Evolutionary conservation across 1,284 basidiomycete genomes (phyloP).

Genomic region (Meira miltonrushii): DNA sequence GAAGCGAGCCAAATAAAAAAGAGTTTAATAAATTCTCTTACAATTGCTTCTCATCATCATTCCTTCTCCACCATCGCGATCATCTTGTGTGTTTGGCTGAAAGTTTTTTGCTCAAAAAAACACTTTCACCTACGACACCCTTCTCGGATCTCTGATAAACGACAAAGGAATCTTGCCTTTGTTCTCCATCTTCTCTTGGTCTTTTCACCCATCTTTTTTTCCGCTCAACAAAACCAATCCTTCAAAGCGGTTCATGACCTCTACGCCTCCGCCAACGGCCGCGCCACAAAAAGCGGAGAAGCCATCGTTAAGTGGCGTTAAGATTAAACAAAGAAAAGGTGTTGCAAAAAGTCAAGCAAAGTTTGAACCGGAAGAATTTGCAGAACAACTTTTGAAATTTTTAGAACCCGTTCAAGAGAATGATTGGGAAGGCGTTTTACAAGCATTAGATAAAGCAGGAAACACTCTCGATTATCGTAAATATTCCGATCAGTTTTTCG

Average conservation of each 20-base stretch:
- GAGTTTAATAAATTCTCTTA: too few relatives aligned
- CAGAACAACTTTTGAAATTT: conserved; percentile 89
- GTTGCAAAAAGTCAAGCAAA: conserved; percentile 58
- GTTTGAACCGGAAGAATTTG: conserved; percentile 66
- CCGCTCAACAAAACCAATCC: neutral
- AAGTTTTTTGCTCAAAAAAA: too few relatives aligned
- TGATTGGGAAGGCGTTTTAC: conserved; percentile 76
- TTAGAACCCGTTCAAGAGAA: conserved; percentile 72
- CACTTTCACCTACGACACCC: too few relatives aligned
- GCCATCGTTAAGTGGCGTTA: conserved; percentile 16
- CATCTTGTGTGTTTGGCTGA: too few relatives aligned
- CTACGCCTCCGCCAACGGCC: conserved; percentile 14
- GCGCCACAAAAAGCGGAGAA: conserved; percentile 14
- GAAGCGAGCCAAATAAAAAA: too few relatives aligned
- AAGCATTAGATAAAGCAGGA: conserved; percentile 80
- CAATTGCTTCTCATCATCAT: too few relatives aligned
- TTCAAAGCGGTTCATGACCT: conserved; percentile 11
- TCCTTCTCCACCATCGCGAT: too few relatives aligned
- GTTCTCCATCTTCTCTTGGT: neutral
- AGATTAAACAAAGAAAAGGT: conserved; percentile 55
- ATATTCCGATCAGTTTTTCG: conserved; percentile 91
- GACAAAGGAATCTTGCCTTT: too few relatives aligned
- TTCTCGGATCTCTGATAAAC: too few relatives aligned
- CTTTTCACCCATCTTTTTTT: neutral
- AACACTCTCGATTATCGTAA: conserved; percentile 69